Evolutionary conservation across 1,139 yeast species (phyloP).

Genomic region (Taiozyma sp.): DNA sequence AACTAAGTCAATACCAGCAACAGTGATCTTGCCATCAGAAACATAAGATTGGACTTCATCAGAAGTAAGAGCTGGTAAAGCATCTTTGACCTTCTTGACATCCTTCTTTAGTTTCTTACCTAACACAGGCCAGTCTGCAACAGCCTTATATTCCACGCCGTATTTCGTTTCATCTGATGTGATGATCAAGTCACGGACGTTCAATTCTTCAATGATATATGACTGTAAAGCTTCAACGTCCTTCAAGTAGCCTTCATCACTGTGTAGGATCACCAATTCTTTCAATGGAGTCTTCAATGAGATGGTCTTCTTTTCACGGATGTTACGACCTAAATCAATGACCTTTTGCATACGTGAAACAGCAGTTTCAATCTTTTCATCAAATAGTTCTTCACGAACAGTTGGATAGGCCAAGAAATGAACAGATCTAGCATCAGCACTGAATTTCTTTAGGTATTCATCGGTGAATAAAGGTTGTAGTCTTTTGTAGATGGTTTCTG

Average conservation of each 20-base stretch:
- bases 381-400: slow-evolving; percentile 79
- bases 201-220: slow-evolving; percentile 86
- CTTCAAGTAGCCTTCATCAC: slow-evolving; percentile 65
- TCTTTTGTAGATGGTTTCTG: slow-evolving; percentile 85
- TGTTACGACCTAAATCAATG: slow-evolving; percentile 92
- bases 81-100: slow-evolving; percentile 91
- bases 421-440: slow-evolving; percentile 72
- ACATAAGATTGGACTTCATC: slow-evolving; percentile 79
- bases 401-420: slow-evolving; percentile 90
- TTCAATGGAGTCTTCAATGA: slow-evolving; percentile 94
- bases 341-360: slow-evolving; percentile 96
- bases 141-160: slow-evolving; percentile 88
- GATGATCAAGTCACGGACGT: slow-evolving; percentile 81
- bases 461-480: slow-evolving; percentile 57
- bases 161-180: slow-evolving; percentile 90
- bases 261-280: slow-evolving; percentile 80
- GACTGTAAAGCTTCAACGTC: slow-evolving; percentile 76
- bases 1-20: slow-evolving; percentile 85
- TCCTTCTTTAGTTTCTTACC: slow-evolving; percentile 97
- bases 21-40: slow-evolving; percentile 67
- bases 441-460: slow-evolving; percentile 38
- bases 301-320: slow-evolving; percentile 92
- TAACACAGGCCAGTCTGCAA: slow-evolving; percentile 98
- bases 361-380: slow-evolving; percentile 73
- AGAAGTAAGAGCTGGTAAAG: slow-evolving; percentile 76